phyloP scores from a whole-genome alignment of 768 basidiomycete genomes.

The Astraeus odoratus region DNA sequence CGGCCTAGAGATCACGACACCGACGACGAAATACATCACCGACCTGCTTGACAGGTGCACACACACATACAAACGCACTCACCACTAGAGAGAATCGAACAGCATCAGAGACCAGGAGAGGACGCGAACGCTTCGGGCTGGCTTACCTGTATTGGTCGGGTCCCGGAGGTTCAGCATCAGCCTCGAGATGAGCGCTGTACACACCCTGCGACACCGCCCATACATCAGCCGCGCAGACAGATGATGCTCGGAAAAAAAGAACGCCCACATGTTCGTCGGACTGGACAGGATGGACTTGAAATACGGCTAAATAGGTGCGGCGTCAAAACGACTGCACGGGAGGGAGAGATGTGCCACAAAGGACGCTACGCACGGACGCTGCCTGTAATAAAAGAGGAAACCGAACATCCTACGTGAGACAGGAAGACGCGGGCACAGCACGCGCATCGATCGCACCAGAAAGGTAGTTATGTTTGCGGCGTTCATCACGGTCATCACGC shows the following conservation, averaged over 20 bases:
- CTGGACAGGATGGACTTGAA: background rate
- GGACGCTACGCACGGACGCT: background rate
- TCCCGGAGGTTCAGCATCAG: slow-evolving; percentile 6
- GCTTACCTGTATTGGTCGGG: background rate
- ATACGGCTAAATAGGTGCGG: background rate
- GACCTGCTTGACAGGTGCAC: too few species aligned
- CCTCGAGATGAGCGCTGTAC: slow-evolving; percentile 2
- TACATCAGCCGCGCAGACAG: background rate
- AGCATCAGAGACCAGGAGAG: background rate
- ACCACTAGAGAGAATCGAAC: too few species aligned
- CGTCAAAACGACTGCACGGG: too few species aligned
- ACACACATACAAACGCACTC: too few species aligned
- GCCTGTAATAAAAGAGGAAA: background rate
- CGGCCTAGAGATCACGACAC: too few species aligned
- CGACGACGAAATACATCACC: background rate
- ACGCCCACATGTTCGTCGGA: background rate
- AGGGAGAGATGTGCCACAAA: background rate
- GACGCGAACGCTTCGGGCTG: background rate
- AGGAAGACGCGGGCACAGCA: background rate
- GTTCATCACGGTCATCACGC: slow-evolving; percentile 2
- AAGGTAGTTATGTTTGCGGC: slow-evolving; percentile 1
- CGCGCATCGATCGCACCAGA: background rate
- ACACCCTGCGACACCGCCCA: background rate
- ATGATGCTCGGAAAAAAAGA: background rate
- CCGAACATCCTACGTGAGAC: too few species aligned